Evolutionary conservation across 768 basidiomycete genomes (phyloP).

Genomic region (Termitomyces sp.): DNA sequence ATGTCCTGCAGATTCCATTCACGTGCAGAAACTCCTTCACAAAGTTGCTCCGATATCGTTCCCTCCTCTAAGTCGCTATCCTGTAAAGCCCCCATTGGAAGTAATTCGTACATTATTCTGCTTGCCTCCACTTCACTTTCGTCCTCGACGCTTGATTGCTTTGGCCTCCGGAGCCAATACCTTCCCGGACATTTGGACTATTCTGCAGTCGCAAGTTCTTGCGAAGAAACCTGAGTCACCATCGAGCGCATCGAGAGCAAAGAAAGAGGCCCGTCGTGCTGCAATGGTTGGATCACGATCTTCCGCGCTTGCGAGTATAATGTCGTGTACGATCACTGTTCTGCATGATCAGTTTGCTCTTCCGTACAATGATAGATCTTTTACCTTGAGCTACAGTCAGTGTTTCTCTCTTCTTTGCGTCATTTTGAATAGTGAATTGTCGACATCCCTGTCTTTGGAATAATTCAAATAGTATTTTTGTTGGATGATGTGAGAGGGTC

Average conservation of each 20-base stretch:
- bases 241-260: slow-evolving; percentile 69
- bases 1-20: neutral
- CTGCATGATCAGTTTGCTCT: neutral
- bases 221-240: slow-evolving; percentile 60
- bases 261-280: slow-evolving; percentile 55
- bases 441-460: slow-evolving; percentile 73
- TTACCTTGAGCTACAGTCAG: slow-evolving; percentile 7
- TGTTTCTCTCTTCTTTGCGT: slow-evolving; percentile 20
- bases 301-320: slow-evolving; percentile 55
- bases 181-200: slow-evolving; percentile 34
- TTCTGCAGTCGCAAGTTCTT: slow-evolving; percentile 66
- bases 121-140: slow-evolving; percentile 9
- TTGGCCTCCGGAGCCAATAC: slow-evolving; percentile 21
- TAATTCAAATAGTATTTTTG: slow-evolving; percentile 68
- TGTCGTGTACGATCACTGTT: slow-evolving; percentile 66
- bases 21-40: neutral
- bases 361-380: neutral
- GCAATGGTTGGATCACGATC: slow-evolving; percentile 51
- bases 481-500: slow-evolving; percentile 75
- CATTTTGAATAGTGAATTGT: slow-evolving; percentile 57
- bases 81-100: neutral
- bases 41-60: slow-evolving; percentile 13
- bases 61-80: slow-evolving; percentile 15
- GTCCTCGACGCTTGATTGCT: slow-evolving; percentile 7
- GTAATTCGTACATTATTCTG: slow-evolving; percentile 5